Evolutionary conservation across 2,329 filamentous ascomycete species (phyloP), one percentile per base, ranked within the genome.

Genomic region (Thielaviopsis musarum): DNA sequence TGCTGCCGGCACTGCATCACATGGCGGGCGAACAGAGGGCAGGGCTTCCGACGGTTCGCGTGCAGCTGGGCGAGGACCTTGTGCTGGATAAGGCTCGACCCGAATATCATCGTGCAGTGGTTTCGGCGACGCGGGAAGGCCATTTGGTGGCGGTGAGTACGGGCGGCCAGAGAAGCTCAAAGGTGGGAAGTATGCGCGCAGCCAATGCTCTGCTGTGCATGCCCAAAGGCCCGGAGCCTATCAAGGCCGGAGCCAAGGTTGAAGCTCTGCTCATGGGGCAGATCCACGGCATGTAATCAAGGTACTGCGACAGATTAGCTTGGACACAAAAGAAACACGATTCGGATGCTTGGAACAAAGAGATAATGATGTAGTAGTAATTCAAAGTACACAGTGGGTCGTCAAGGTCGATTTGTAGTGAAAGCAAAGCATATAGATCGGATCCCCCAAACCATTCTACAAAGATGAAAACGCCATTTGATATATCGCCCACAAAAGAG

Each of bases 101-200:
- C 0, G 93, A 98, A 69, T 98, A 94, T 70, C 91, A 96, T 69
- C 85, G 93, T n/a, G 90, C 84, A 0, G 73, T 89, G 1, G 82
- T 95, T 2, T 76, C 75, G 0, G 81, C 82, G 1, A 78, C 76
- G 0, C 75, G 71, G 12, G 84, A 91, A 65, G 91, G 91, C 0
- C 66, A 73, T 9, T 70, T 97, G 54, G 75, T 80, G 62, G 93
- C 90, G 0, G 80, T 74, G 30, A 95, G 89, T 67, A 98, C 93
- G 0, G 93, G 93, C 5, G 83, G 85, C 2, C 93, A 98, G 74
- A 78, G 93, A 57, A 97, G 91, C 69, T 94, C 88, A 17, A 81
- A 83, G 63, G 90, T 98, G 2, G 89, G 90, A 0, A 97, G 91
- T 70, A 76, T 97, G 65, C 87, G 85, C 62, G 84, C 86, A 21